Base-by-base conservation (phyloP, 352 stramenopile genomes). In the Globisporangium heterothallicum region DNA sequence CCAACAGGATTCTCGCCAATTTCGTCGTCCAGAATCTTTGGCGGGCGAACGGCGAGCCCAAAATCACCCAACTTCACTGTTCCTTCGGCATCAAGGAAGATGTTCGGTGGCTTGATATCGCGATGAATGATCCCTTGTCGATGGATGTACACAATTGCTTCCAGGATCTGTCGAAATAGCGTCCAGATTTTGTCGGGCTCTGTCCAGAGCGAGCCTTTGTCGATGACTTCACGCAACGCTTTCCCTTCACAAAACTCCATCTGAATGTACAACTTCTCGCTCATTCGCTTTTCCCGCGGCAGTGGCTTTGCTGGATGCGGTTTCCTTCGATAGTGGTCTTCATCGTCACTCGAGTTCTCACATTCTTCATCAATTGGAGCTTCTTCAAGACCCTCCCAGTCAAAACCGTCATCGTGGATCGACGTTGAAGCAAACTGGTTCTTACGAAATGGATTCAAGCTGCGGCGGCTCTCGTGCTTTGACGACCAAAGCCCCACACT, bases 181-280 rank as follows among this genome's bases (percentile, higher is more conserved):
- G 86, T 96, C 93, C 92, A 98, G 26, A 98, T 92, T 54, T 95
- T 92, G 53, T 94, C 81, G 2, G 76, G 68, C n/a, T 92, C 70
- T 64, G 86, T 74, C 51, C 68, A 90, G 24, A 97, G 61, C 0
- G 63, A 62, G 14, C 76, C 77, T 42, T 98, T 86, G 60, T 98
- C 94, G 54, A 98, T 98, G 30, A 98, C 77, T 40, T 97, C 88
- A 49, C 92, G 72, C 30, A 98, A 70, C 24, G 93, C 97, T 44
- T 95, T 97, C 8, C 85, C 74, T 42, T 94, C 77, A 45, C 95
- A 98, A 60, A 93, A 98, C 66, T 98, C 90, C 94, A 98, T 98
- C 66, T 98, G 88, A 56, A 96, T 96, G 58, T 92, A 95, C 49
- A 97, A 65, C 55, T 78, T 86, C 53, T 94, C 84, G 30, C 74